Percentiles rank a stretch among this genome's conserved stretches.
Evolutionary conservation across 192 early-diverging fungal genomes (phyloP).

Genomic region (Coemansia sp.): DNA sequence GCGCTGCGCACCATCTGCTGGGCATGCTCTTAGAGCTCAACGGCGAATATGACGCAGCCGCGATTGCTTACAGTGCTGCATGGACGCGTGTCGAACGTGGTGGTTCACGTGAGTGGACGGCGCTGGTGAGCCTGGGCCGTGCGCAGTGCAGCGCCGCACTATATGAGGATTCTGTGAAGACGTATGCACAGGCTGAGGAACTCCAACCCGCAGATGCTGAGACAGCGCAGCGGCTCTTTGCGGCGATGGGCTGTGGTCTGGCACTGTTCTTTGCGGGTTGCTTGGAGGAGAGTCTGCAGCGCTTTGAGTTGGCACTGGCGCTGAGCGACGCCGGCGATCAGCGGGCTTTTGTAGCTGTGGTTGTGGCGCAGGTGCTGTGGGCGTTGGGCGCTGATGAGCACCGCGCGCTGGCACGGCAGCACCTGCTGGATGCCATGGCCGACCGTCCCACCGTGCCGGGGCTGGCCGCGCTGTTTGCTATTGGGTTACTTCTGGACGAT

Average conservation of each 20-base stretch:
- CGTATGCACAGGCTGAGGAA: slow-evolving; percentile 47
- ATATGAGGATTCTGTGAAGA: slow-evolving; percentile 59
- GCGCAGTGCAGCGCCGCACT: slow-evolving; percentile 62
- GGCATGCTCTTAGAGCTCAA: slow-evolving; percentile 77
- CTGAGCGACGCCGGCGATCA: slow-evolving; percentile 47
- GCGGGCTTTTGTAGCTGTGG: slow-evolving; percentile 65
- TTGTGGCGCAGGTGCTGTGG: slow-evolving; percentile 87
- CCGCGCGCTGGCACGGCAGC: slow-evolving; percentile 71
- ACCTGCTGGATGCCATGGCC: slow-evolving; percentile 60
- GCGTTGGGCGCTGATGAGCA: slow-evolving; percentile 81
- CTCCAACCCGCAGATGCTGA: slow-evolving; percentile 5
- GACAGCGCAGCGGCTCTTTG: slow-evolving; percentile 27
- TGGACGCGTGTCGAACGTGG: slow-evolving; percentile 4
- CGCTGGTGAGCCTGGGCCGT: slow-evolving; percentile 68
- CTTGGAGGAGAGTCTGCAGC: slow-evolving; percentile 64
- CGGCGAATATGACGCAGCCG: slow-evolving; percentile 64
- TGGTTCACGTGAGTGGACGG: slow-evolving; percentile 41
- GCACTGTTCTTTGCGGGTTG: slow-evolving; percentile 73
- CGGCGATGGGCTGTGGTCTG: slow-evolving; percentile 63
- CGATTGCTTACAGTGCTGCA: slow-evolving; percentile 62
- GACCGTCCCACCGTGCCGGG: slow-evolving; percentile 17
- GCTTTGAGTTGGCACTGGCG: slow-evolving; percentile 73
- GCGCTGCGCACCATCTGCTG: slow-evolving; percentile 51
- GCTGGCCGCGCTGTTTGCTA: slow-evolving; percentile 46
- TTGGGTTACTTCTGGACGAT: slow-evolving; percentile 46